phyloP scores from a whole-genome alignment of 768 basidiomycete genomes.

The Lactarius hengduanensis region DNA sequence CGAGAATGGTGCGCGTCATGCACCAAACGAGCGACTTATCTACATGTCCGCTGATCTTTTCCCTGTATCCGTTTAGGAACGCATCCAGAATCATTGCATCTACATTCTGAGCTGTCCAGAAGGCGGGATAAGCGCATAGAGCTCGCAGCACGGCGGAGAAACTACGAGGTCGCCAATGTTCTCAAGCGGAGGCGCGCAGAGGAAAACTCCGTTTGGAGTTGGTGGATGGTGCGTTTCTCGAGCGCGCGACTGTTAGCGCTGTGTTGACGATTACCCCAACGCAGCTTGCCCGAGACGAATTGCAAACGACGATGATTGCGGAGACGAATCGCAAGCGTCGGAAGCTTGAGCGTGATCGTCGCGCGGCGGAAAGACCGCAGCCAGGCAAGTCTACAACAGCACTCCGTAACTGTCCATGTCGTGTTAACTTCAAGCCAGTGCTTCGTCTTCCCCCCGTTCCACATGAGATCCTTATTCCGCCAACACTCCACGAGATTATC shows the following conservation, averaged over 20 bases:
- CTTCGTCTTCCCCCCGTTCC: slow-evolving; percentile 61
- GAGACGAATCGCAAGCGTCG: slow-evolving; percentile 86
- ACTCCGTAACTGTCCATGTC: background rate
- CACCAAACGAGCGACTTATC: slow-evolving; percentile 5
- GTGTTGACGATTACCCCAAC: slow-evolving; percentile 6
- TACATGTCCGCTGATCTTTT: slow-evolving; percentile 10
- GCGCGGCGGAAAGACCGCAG: slow-evolving; percentile 72
- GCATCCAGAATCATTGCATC: slow-evolving; percentile 83
- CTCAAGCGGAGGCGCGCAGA: slow-evolving; percentile 63
- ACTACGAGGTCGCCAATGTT: slow-evolving; percentile 63
- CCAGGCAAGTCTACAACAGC: slow-evolving; percentile 49
- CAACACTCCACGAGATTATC: slow-evolving; percentile 64
- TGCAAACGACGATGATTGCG: slow-evolving; percentile 86
- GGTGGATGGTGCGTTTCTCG: slow-evolving; percentile 55
- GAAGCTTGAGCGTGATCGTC: slow-evolving; percentile 80
- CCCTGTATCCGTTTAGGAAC: slow-evolving; percentile 47
- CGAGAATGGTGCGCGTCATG: slow-evolving; percentile 57
- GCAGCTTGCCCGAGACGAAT: slow-evolving; percentile 71
- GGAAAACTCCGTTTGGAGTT: slow-evolving; percentile 79
- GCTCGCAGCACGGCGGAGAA: slow-evolving; percentile 71
- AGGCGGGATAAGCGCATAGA: slow-evolving; percentile 80
- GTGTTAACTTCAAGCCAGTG: slow-evolving; percentile 37
- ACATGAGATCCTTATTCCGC: slow-evolving; percentile 52
- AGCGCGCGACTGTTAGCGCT: slow-evolving; percentile 1
- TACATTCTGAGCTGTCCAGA: slow-evolving; percentile 74